phyloP scores from a whole-genome alignment of 108 stramenopile species.

The Schizochytrium sp. region DNA sequence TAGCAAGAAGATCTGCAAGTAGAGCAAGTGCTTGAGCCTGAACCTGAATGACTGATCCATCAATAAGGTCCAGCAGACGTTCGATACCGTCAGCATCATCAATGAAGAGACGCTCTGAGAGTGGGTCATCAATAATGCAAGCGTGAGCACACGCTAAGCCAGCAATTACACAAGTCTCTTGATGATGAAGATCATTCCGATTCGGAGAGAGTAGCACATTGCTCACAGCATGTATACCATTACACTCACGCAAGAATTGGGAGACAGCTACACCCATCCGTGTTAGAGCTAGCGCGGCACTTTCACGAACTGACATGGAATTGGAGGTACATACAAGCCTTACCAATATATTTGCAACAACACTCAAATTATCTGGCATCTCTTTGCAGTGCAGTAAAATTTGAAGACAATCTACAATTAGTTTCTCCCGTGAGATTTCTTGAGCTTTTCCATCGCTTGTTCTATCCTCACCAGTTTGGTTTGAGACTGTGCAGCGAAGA shows the following conservation, averaged over 20 bases:
- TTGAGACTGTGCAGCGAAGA: too few relatives aligned
- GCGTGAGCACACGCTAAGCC: slow-evolving; percentile 25
- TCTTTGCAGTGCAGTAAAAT: too few relatives aligned
- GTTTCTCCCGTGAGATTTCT: too few relatives aligned
- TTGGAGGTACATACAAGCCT: too few relatives aligned
- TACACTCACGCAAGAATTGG: not conserved
- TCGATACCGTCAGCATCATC: not conserved
- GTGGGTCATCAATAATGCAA: not conserved
- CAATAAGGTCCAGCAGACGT: slow-evolving; percentile 10
- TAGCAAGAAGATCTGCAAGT: slow-evolving; percentile 25
- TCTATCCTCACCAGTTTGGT: too few relatives aligned
- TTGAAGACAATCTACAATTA: too few relatives aligned
- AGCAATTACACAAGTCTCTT: slow-evolving; percentile 15
- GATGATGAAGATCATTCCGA: not conserved
- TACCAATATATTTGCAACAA: too few relatives aligned
- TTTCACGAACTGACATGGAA: not conserved
- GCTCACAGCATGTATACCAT: not conserved
- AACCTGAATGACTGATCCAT: not conserved
- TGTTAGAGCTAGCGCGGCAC: not conserved
- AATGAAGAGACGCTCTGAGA: slow-evolving; percentile 15
- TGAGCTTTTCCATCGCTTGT: too few relatives aligned
- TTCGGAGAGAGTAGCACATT: not conserved
- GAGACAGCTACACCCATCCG: not conserved
- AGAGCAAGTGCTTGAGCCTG: slow-evolving; percentile 19
- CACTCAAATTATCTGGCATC: too few relatives aligned